phyloP scores from a whole-genome alignment of 495 filamentous ascomycete species.

The Tuber microsphaerosporum region DNA sequence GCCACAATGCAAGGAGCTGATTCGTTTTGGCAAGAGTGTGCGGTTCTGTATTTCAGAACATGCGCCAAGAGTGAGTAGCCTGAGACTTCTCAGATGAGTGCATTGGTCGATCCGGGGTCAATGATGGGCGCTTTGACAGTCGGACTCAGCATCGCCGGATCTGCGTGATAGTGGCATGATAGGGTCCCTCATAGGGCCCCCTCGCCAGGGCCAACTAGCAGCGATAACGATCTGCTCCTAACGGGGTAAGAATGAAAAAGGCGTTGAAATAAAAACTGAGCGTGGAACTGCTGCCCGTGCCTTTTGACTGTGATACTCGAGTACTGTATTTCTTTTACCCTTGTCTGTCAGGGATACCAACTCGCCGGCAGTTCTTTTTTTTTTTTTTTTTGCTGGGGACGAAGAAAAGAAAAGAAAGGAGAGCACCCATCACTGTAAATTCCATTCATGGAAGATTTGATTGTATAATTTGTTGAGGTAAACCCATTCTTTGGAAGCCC shows the following conservation, averaged over 20 bases:
- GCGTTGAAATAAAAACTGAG: background rate
- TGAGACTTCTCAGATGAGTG: background rate
- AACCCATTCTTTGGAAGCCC: background rate
- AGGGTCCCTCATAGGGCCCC: background rate
- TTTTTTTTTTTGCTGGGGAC: background rate
- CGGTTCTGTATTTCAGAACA: background rate
- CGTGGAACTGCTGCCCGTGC: background rate
- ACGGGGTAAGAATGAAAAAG: background rate
- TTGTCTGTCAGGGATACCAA: background rate
- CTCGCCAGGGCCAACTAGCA: background rate
- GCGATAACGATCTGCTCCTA: background rate
- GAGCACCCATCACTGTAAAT: background rate
- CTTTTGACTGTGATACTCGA: background rate
- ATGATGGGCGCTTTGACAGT: background rate
- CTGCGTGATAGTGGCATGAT: background rate
- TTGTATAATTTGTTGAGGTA: background rate
- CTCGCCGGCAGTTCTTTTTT: background rate
- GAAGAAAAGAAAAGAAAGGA: background rate
- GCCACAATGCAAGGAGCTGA: background rate
- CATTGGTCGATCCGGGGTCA: slow-evolving; percentile 5
- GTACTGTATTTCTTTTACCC: background rate
- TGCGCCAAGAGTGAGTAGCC: background rate
- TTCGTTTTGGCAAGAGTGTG: background rate
- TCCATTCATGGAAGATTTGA: background rate
- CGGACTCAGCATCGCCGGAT: background rate